Percentiles rank a stretch among this genome's conserved stretches.
phyloP scores from a whole-genome alignment of 495 filamentous ascomycete genomes.

The Penicillium turbatum region DNA sequence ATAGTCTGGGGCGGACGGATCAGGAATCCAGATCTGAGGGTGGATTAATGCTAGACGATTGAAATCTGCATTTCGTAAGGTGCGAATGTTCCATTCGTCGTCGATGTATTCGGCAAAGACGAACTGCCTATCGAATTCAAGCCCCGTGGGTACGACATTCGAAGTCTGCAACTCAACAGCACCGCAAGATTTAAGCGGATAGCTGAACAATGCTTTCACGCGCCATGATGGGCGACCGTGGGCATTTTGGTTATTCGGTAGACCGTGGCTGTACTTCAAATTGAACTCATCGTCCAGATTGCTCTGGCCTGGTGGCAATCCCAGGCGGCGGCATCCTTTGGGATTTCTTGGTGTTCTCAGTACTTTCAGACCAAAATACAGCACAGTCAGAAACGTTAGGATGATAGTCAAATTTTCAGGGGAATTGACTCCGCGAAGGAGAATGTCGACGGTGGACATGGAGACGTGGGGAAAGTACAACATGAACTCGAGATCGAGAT shows the following conservation, averaged over 20 bases:
- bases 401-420: background rate
- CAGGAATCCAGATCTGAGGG: conserved; percentile 77
- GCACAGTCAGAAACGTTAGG: conserved; percentile 1
- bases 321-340: conserved; percentile 35
- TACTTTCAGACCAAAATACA: background rate
- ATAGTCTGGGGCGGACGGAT: conserved; percentile 48
- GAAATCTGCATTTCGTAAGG: conserved; percentile 63
- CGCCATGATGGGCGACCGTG: conserved; percentile 40
- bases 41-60: conserved; percentile 66
- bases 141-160: conserved; percentile 64
- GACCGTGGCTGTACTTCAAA: conserved; percentile 27
- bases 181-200: conserved; percentile 83
- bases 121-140: conserved; percentile 82
- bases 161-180: conserved; percentile 69
- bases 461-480: background rate
- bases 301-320: conserved; percentile 26
- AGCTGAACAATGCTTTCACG: conserved; percentile 79
- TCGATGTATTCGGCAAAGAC: conserved; percentile 62
- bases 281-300: conserved; percentile 41
- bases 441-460: background rate
- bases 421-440: background rate
- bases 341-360: conserved; percentile 5
- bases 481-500: conserved; percentile 1
- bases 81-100: conserved; percentile 68
- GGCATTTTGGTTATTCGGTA: conserved; percentile 14